Evolutionary conservation across 805 yeast species (phyloP), one percentile per base, ranked within the genome.

Genomic region (Blastobotrys americana): DNA sequence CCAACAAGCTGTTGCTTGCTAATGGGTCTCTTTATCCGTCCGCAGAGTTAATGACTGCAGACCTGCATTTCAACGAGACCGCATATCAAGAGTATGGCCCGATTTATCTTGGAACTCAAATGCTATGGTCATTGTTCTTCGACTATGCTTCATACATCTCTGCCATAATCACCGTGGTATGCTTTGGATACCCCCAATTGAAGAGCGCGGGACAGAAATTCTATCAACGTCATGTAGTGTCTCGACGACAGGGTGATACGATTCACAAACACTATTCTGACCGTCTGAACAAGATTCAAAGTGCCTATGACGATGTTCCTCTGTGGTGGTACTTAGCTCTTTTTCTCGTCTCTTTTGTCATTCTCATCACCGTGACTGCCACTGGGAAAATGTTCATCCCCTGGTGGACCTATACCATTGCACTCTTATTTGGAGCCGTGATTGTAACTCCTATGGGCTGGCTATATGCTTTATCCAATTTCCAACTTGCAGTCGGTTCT

Each of bases 101-200:
- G 4, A 19, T 39, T 3, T 35, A 39, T 27, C 28, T 45, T 16
- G 48, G 48, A 13, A 45, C 48, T 18, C 48, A 45, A 27, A 42
- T 43, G 45, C 45, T 45, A 20, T 45, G 48, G 48, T 23, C 28
- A 15, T 25, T 45, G 48, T 45, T 45, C 37, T 45, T 45, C 34
- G 48, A 45, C 42, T 41, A 41, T 21, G 48, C 48, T 15, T 17
- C 39, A 5, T 45, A 45, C 33, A 37, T 41, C 8, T 41, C 45
- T n/a, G 45, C 48, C 4, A 41, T 45, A 27, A 45, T 45, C 3
- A 41, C 45, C 45, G 31, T 41, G 17, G 8, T 37, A 17, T 36
- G 35, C 28, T 45, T 45, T 31, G 48, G 48, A 15, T 16, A 37
- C 5, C 42, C 45, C 13, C 45, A 40, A 36, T 13, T 45, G 8